Evolutionary conservation across 1,284 basidiomycete species (phyloP), one percentile per base, ranked within the genome.

Genomic region (Anthracocystis walkeri): DNA sequence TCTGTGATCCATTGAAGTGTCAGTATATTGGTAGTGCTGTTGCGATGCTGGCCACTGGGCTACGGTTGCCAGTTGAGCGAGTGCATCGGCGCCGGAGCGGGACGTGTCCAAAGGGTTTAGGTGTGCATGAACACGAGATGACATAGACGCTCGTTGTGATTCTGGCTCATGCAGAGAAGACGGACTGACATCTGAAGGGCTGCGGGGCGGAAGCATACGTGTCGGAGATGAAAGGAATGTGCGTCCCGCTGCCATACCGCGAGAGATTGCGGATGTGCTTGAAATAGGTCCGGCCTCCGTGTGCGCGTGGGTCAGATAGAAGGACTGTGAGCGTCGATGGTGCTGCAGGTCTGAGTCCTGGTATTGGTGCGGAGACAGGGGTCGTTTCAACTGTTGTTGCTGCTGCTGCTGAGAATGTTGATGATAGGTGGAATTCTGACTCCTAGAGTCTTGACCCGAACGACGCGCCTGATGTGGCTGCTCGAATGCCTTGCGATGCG

Each of bases 11-110:
- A 10, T 23, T 11, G 50, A 35, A 20, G 48, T 4, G 6, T 54
- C 56, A 7, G 52, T 14, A 2, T 52, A 48, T 4, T 29, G 51
- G 18, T 56, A 33, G 5, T 66, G 63, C 14, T 54, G 69, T 8
- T 72, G 70, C 8, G 68, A 25, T 0, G 65, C 21, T 14, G 70
- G 70, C 70, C 70, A 73, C 31, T 73, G 65, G 18, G 70, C 70
- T 1, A 73, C 70, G 0, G 65, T 61, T 11, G 70, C 70, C 1
- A 73, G 57, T 38, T 67, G 65, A 7, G 65, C 54, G 7, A 73
- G 62, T 4, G 70, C 60, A 55, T 60, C 56, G 23, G 61, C 50
- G 11, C 55, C 58, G 8, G 53, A 42, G 21, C 35, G 44, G 4
- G 56, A 20, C n/a, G 23, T 3, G 2, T 58, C 56, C 6, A 51